Evolutionary conservation across 441 rosid species (phyloP).

Genomic region (Kokia cookei): DNA sequence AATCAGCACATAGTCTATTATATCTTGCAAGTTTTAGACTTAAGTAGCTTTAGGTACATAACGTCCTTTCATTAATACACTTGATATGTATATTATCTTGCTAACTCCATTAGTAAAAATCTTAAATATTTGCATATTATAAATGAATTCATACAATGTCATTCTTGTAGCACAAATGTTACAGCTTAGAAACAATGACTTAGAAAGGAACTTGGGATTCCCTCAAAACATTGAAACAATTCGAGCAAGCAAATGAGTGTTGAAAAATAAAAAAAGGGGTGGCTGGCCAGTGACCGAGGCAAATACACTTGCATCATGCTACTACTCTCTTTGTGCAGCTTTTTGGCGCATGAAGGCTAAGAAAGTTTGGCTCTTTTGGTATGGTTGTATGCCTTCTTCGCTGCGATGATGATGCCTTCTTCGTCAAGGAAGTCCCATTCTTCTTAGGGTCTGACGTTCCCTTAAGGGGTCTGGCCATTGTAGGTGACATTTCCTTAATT

Average conservation of each 20-base stretch:
- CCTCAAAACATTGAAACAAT: neutral
- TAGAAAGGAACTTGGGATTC: neutral
- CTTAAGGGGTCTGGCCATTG: slow-evolving; percentile 2
- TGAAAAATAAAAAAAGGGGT: slow-evolving; percentile 9
- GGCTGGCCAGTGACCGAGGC: slow-evolving; percentile 14
- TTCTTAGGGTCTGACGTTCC: slow-evolving; percentile 16
- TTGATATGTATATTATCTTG: too few species aligned
- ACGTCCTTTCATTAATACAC: too few species aligned
- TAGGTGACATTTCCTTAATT: slow-evolving; percentile 24
- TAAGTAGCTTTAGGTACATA: too few species aligned
- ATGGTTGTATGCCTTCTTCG: slow-evolving; percentile 31
- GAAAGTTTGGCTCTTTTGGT: slow-evolving; percentile 50
- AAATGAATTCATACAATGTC: neutral
- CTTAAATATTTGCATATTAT: too few species aligned
- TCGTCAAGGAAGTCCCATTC: slow-evolving; percentile 13
- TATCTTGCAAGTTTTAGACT: too few species aligned
- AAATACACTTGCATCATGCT: neutral
- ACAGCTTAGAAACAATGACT: slow-evolving; percentile 12
- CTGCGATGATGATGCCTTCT: slow-evolving; percentile 18
- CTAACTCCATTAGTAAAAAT: too few species aligned
- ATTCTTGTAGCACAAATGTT: neutral
- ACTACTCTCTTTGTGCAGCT: slow-evolving; percentile 35
- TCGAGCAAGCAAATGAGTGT: slow-evolving; percentile 23
- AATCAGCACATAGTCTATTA: too few species aligned
- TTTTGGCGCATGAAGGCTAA: slow-evolving; percentile 39